Evolutionary conservation across 176 grass and related monocot species (phyloP).

Genomic region (Otatea glauca): DNA sequence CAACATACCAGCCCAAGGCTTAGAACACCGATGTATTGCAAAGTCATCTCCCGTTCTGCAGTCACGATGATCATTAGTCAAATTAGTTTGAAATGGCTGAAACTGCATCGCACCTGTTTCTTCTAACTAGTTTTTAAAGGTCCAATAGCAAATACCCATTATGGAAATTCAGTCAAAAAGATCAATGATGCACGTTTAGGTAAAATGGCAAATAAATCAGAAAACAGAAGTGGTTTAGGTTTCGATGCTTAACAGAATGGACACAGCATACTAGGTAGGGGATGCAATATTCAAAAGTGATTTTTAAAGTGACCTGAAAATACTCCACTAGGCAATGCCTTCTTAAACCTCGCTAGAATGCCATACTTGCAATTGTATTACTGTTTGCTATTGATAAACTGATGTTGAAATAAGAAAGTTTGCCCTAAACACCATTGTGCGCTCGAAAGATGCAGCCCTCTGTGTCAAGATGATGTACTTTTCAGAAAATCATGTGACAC

Average conservation of each 20-base stretch:
- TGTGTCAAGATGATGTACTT: background rate
- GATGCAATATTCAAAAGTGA: conserved; percentile 5
- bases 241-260: background rate
- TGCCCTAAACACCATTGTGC: background rate
- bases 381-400: background rate
- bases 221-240: background rate
- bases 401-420: background rate
- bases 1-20: conserved; percentile 76
- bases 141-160: background rate
- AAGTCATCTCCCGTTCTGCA: conserved; percentile 90
- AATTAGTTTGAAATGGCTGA: conserved; percentile 16
- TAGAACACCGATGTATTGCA: conserved; percentile 77
- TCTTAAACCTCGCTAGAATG: conserved; percentile 26
- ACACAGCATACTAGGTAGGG: background rate
- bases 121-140: background rate
- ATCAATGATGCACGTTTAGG: background rate
- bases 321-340: background rate
- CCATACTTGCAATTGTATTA: background rate
- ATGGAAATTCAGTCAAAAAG: background rate
- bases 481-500: conserved; percentile 9
- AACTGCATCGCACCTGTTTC: background rate
- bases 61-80: conserved; percentile 16
- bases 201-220: background rate
- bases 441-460: background rate
- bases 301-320: background rate